phyloP scores from a whole-genome alignment of 805 yeast genomes.

The Jamesozyma spencerorum region DNA sequence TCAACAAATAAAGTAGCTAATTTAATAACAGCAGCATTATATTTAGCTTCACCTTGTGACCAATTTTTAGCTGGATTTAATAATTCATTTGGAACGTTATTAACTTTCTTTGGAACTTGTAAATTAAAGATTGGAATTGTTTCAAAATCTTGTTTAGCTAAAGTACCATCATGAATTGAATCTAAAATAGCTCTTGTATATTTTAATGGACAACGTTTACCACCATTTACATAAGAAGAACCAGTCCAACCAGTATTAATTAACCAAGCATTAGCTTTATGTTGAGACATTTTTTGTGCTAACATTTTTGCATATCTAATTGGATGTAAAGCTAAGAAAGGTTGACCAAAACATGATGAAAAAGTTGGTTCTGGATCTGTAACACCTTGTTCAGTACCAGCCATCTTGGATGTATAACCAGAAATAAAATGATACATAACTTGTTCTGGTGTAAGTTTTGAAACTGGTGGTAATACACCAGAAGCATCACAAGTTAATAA shows the following conservation, averaged over 20 bases:
- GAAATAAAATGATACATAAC: constrained; percentile 98
- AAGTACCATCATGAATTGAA: constrained; percentile 85
- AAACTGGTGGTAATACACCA: constrained; percentile 96
- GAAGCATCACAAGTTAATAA: constrained; percentile 95
- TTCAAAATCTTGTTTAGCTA: constrained; percentile 73
- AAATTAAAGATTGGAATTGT: constrained; percentile 78
- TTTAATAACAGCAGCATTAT: constrained; percentile 44
- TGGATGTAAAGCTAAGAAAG: constrained; percentile 95
- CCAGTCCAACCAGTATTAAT: constrained; percentile 99
- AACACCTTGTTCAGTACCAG: constrained; percentile 98
- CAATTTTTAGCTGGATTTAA: constrained; percentile 82
- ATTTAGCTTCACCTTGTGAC: constrained; percentile 50
- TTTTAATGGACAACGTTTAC: constrained; percentile 94
- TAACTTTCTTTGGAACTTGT: constrained; percentile 72
- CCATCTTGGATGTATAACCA: constrained; percentile 98
- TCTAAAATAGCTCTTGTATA: constrained; percentile 95
- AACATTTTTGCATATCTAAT: constrained; percentile 95
- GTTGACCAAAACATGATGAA: constrained; percentile 98
- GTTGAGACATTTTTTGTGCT: constrained; percentile 81
- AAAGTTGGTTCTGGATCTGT: constrained; percentile 97
- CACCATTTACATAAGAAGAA: constrained; percentile 82
- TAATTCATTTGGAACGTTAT: constrained; percentile 68
- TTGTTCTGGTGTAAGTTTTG: constrained; percentile 86
- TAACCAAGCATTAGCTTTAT: constrained; percentile 90
- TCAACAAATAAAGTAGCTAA: constrained; percentile 74